Evolutionary conservation across 768 basidiomycete genomes (phyloP), one percentile per base, ranked within the genome.

Genomic region (Mycena rosella): DNA sequence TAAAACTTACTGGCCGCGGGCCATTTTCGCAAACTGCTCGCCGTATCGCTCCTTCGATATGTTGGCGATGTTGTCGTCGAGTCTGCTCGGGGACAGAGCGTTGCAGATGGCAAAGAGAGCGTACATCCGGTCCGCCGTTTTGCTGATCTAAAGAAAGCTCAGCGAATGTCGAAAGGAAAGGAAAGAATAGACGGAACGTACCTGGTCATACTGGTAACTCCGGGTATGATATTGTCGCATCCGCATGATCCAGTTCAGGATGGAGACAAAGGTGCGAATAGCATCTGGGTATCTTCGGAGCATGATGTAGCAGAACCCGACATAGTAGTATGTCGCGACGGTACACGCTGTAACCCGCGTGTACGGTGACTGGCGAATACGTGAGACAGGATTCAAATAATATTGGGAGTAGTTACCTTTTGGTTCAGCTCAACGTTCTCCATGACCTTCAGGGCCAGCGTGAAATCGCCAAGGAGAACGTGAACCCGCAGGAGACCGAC

Each of bases 71-170:
- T 95, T 96, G 77, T 98, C 96, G 74, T 99, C 97, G 68, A 97
- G 82, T 63, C 96, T 87, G 62, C 92, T 96, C 2, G 98, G 96
- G 4, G 96, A 96, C 11, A 99, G 86, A 1, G 94, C 92, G 72
- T 95, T 93, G 82, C 96, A 97, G 66, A 99, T 89, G 9, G 96
- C 95, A 69, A 98, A 94, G 34, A 99, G 80, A 7, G 96, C 96
- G 74, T 98, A 97, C 96, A 99, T 99, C 51, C 98, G 85, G 76
- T 99, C 98, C 4, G 95, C 96, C 20, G 94, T 96, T 85, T 98
- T 98, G 83, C 92, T 96, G 80, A 99, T 98, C 94, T 95, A 9
- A 20, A 47, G 40, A 20, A 49, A 54, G 22, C 38, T 34, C 60
- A n/a, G 17, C 38, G 17, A 40, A 40, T 40, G 38, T 15, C n/a